These are phyloP conservation scores for Raffaelea deltoideospora DNA, from an alignment of 2,329 filamentous ascomycete species.

Conservation along the genomic window DNA sequence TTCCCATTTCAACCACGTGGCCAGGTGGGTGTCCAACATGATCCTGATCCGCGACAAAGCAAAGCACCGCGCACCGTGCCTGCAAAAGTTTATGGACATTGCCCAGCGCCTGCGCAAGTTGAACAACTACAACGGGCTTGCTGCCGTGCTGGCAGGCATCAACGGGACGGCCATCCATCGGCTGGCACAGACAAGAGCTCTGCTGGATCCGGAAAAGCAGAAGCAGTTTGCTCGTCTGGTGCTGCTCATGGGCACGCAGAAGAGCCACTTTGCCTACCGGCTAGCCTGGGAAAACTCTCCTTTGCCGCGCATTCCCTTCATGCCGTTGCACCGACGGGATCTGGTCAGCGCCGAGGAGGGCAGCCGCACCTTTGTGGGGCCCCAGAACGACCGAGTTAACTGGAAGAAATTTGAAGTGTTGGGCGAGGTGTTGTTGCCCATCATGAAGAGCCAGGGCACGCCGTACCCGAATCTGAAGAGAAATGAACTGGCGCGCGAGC, in stretches of 20 bases:
- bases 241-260: constrained; percentile 83
- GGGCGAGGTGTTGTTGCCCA: constrained; percentile 75
- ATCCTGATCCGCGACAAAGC: constrained; percentile 85
- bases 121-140: constrained; percentile 94
- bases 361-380: constrained; percentile 74
- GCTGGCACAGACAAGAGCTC: constrained; percentile 60
- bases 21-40: constrained; percentile 70
- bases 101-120: constrained; percentile 72
- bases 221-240: constrained; percentile 81
- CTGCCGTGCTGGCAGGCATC: constrained; percentile 85
- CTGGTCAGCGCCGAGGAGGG: constrained; percentile 86
- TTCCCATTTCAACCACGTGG: constrained; percentile 76
- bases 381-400: constrained; percentile 63
- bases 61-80: constrained; percentile 78
- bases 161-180: constrained; percentile 79
- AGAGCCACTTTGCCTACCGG: constrained; percentile 90
- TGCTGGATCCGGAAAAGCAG: constrained; percentile 56
- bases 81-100: constrained; percentile 93
- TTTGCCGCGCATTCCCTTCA: constrained; percentile 78
- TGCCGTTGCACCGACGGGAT: constrained; percentile 79
- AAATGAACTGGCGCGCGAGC: constrained; percentile 54
- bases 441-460: constrained; percentile 81
- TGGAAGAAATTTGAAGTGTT: constrained; percentile 98
- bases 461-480: constrained; percentile 60
- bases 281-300: constrained; percentile 94